Conservation (phyloP, 768 basidiomycete species). For the Pisolithus orientalis region DNA sequence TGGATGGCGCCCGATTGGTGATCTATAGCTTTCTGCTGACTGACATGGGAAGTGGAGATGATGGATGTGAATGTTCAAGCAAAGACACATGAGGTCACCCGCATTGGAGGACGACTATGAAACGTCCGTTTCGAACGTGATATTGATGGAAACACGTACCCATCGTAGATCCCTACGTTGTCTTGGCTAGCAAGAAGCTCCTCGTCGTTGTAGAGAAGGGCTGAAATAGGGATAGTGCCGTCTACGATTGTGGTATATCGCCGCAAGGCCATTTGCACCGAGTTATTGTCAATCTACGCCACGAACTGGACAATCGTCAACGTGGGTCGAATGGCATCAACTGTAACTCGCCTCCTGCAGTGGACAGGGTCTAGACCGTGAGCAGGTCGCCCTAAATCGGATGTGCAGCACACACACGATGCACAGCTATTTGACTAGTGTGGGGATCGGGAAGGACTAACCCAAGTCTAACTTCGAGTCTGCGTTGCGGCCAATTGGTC, state of each 20-base stretch:
- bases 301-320: not conserved
- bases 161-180: slow-evolving; percentile 85
- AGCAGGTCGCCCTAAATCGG: too few relatives aligned
- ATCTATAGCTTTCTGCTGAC: slow-evolving; percentile 72
- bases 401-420: too few relatives aligned
- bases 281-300: not conserved
- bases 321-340: not conserved
- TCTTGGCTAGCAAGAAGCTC: slow-evolving; percentile 68
- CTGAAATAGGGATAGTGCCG: slow-evolving; percentile 72
- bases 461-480: too few relatives aligned
- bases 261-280: slow-evolving; percentile 43
- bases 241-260: slow-evolving; percentile 55
- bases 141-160: slow-evolving; percentile 44
- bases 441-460: too few relatives aligned
- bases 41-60: slow-evolving; percentile 34
- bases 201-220: slow-evolving; percentile 78
- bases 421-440: too few relatives aligned
- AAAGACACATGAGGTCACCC: not conserved
- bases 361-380: too few relatives aligned
- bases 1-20: slow-evolving; percentile 72
- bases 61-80: slow-evolving; percentile 18
- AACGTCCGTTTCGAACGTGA: slow-evolving; percentile 2
- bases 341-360: too few relatives aligned
- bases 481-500: too few relatives aligned
- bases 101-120: slow-evolving; percentile 9